phyloP scores from a whole-genome alignment of 192 early-diverging fungal genomes.

The Coemansia nantahalensis region DNA sequence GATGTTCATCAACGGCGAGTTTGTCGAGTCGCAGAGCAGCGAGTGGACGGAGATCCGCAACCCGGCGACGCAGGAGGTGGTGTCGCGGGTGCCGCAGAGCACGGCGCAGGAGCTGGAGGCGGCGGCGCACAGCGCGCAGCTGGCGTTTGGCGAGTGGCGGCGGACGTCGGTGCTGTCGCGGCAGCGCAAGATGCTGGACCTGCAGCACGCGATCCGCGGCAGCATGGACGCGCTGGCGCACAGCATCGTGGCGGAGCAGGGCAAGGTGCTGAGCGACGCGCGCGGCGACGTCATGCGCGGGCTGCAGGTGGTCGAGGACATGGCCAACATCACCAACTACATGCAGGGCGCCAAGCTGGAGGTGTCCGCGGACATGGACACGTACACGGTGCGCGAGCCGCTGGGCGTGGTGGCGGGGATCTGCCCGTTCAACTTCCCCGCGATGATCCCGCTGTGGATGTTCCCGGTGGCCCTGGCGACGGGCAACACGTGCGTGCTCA shows the following conservation, averaged over 20 bases:
- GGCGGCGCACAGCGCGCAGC: constrained; percentile 66
- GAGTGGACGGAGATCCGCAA: constrained; percentile 89
- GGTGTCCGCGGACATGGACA: constrained; percentile 93
- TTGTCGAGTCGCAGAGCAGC: constrained; percentile 79
- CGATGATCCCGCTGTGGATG: constrained; percentile 95
- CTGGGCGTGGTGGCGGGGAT: constrained; percentile 92
- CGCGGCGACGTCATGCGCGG: constrained; percentile 90
- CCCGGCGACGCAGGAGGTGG: constrained; percentile 90
- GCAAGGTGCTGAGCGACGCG: constrained; percentile 91
- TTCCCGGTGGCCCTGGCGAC: constrained; percentile 92
- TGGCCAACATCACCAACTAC: constrained; percentile 73
- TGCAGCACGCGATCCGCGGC: constrained; percentile 79
- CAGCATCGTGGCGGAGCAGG: constrained; percentile 86
- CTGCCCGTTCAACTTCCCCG: constrained; percentile 97
- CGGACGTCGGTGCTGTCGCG: constrained; percentile 80
- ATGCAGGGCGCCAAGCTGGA: constrained; percentile 80
- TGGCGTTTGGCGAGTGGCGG: constrained; percentile 84
- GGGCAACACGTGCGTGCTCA: constrained; percentile 89
- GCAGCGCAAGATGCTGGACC: constrained; percentile 89
- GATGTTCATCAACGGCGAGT: constrained; percentile 90
- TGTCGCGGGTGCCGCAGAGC: constrained; percentile 84
- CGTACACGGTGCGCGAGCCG: constrained; percentile 90
- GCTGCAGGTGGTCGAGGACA: constrained; percentile 86
- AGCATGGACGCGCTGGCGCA: constrained; percentile 77
- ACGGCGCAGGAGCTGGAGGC: constrained; percentile 78